Evolutionary conservation across 257 asterid genomes (phyloP).

Genomic region (Nicotiana benthamiana): DNA sequence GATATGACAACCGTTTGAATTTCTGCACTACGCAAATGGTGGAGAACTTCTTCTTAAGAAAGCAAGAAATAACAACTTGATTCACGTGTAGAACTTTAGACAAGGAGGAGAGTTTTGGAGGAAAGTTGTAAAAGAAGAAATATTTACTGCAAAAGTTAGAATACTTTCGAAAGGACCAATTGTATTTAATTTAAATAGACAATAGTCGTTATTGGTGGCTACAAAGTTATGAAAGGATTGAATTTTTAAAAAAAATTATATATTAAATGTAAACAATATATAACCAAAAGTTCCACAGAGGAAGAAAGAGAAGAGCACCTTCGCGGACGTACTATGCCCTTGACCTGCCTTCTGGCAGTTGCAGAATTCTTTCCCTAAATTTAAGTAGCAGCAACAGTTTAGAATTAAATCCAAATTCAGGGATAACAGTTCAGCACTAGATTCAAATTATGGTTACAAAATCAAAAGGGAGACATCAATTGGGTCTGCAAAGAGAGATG

Average conservation of each 20-base stretch:
- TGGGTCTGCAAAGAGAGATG: background rate
- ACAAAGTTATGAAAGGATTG: no score
- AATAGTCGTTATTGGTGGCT: background rate
- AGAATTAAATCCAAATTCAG: background rate
- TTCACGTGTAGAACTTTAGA: background rate
- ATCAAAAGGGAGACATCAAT: background rate
- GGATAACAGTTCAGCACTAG: background rate
- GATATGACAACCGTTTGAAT: background rate
- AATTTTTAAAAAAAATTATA: no score
- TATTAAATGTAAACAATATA: background rate
- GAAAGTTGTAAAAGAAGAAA: background rate
- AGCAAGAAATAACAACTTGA: background rate
- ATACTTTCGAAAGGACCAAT: background rate
- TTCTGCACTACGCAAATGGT: background rate
- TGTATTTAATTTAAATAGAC: background rate
- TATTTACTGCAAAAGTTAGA: background rate
- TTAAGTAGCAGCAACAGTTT: background rate
- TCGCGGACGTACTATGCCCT: background rate
- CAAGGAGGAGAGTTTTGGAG: background rate
- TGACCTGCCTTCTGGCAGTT: background rate
- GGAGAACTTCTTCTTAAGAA: background rate
- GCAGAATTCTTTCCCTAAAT: conserved; percentile 2
- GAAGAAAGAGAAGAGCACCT: background rate
- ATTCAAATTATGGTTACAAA: background rate
- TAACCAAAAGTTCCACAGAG: background rate